These are phyloP conservation scores for Knufia petricola DNA, from an alignment of 2,329 filamentous ascomycete genomes.

Conservation along the genomic window DNA sequence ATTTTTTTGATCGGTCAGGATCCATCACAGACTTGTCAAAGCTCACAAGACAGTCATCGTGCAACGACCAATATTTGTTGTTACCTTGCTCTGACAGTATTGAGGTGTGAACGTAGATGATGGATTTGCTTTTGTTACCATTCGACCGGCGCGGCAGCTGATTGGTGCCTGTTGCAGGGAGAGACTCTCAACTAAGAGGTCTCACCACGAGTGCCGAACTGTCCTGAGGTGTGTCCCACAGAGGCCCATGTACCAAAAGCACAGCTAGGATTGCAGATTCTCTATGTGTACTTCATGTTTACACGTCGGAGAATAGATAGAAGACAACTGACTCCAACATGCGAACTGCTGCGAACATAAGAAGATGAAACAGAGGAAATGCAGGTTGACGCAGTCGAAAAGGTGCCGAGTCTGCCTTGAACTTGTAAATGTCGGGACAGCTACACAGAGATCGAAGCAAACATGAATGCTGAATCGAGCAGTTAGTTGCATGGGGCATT, in stretches of 20 bases:
- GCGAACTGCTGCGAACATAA: slow-evolving; percentile 6
- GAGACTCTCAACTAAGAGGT: slow-evolving; percentile 11
- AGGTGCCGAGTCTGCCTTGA: not conserved
- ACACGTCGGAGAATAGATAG: slow-evolving; percentile 7
- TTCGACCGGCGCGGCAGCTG: not conserved
- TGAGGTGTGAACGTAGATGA: not conserved
- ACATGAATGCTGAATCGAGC: not conserved
- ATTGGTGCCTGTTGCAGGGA: not conserved
- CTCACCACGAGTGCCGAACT: not conserved
- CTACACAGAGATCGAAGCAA: slow-evolving; percentile 2
- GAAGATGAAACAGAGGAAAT: not conserved
- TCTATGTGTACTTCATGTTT: not conserved
- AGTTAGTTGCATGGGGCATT: not conserved
- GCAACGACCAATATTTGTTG: slow-evolving; percentile 1
- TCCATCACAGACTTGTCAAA: slow-evolving; percentile 17
- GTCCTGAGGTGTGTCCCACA: not conserved
- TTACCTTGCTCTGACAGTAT: not conserved
- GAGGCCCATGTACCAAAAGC: not conserved
- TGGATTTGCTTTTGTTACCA: not conserved
- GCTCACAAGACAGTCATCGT: slow-evolving; percentile 6
- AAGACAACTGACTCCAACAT: not conserved
- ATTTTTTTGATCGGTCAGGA: slow-evolving; percentile 17
- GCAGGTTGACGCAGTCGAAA: slow-evolving; percentile 7
- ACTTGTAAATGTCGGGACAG: not conserved
- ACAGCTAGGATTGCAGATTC: not conserved